These are phyloP conservation scores for Bauhinia variegata DNA, from an alignment of 306 rosid genomes.

Conservation along the genomic window DNA sequence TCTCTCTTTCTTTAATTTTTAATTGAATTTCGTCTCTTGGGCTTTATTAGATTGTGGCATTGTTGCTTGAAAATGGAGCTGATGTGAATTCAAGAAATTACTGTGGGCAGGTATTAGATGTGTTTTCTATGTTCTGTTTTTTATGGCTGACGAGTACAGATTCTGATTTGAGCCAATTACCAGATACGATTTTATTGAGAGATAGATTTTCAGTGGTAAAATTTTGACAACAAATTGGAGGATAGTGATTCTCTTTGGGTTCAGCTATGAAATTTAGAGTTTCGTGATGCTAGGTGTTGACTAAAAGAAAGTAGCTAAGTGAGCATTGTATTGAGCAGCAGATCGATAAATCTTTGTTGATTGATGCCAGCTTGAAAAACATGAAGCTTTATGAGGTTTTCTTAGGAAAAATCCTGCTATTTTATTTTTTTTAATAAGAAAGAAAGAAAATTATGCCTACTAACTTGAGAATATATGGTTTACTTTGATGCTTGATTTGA, in stretches of 20 bases:
- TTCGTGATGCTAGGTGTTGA: constrained; percentile 20
- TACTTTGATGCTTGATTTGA: constrained; percentile 47
- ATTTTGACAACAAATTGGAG: constrained; percentile 13
- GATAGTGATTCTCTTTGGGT: constrained; percentile 11
- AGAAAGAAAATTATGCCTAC: too few relatives aligned
- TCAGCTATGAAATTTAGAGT: constrained; percentile 18
- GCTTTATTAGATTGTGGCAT: constrained; percentile 66
- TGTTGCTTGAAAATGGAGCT: constrained; percentile 96
- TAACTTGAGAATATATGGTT: constrained; percentile 37
- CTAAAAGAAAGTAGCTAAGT: constrained; percentile 2
- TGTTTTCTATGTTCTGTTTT: constrained; percentile 25
- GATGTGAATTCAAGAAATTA: constrained; percentile 93
- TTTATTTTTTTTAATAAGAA: too few relatives aligned
- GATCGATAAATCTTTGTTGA: constrained; percentile 27
- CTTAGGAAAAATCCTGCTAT: constrained; percentile 10
- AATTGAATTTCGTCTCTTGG: not conserved
- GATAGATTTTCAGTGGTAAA: constrained; percentile 17
- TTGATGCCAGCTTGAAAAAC: constrained; percentile 16
- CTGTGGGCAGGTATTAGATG: constrained; percentile 84
- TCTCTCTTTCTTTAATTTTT: not conserved
- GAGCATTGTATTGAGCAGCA: constrained; percentile 16
- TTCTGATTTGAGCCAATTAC: constrained; percentile 32
- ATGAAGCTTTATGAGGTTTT: not conserved
- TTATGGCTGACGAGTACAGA: constrained; percentile 15
- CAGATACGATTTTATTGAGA: not conserved